A percentile compares a stretch with the other conserved stretches of the same genome.
Evolutionary conservation across 805 yeast genomes (phyloP).

Genomic region (Maudiozyma pseudohumilis): DNA sequence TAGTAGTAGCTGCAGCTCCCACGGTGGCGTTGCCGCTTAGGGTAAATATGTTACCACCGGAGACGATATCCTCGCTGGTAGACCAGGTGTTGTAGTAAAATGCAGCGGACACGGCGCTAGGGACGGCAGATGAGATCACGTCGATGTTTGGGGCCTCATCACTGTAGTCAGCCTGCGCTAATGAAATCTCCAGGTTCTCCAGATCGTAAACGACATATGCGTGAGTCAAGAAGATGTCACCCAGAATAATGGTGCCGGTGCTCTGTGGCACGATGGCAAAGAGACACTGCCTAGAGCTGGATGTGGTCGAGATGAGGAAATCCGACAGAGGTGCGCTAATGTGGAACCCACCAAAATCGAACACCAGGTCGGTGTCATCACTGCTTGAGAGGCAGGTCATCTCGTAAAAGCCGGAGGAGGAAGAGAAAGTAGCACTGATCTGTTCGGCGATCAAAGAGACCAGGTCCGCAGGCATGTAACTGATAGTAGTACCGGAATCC

Average conservation of each 20-base stretch:
- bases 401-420: slow-evolving; percentile 35
- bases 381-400: slow-evolving; percentile 34
- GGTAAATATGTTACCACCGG: slow-evolving; percentile 25
- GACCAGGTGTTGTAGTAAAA: slow-evolving; percentile 37
- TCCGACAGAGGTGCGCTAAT: slow-evolving; percentile 41
- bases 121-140: slow-evolving; percentile 34
- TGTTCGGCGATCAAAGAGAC: slow-evolving; percentile 29
- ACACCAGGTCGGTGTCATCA: slow-evolving; percentile 32
- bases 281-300: slow-evolving; percentile 28
- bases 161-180: slow-evolving; percentile 37
- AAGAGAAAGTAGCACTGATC: slow-evolving; percentile 38
- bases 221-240: slow-evolving; percentile 46
- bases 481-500: slow-evolving; percentile 37
- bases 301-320: slow-evolving; percentile 23
- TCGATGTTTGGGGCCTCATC: slow-evolving; percentile 33
- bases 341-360: slow-evolving; percentile 53
- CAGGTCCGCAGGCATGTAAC: slow-evolving; percentile 35
- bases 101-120: slow-evolving; percentile 41
- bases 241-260: slow-evolving; percentile 32
- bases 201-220: slow-evolving; percentile 54
- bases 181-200: slow-evolving; percentile 35
- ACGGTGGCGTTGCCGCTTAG: slow-evolving; percentile 1
- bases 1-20: not conserved
- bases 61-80: slow-evolving; percentile 11
- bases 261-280: slow-evolving; percentile 32